phyloP scores from a whole-genome alignment of 2,329 filamentous ascomycete species.

The Taxawa tesnikishii region DNA sequence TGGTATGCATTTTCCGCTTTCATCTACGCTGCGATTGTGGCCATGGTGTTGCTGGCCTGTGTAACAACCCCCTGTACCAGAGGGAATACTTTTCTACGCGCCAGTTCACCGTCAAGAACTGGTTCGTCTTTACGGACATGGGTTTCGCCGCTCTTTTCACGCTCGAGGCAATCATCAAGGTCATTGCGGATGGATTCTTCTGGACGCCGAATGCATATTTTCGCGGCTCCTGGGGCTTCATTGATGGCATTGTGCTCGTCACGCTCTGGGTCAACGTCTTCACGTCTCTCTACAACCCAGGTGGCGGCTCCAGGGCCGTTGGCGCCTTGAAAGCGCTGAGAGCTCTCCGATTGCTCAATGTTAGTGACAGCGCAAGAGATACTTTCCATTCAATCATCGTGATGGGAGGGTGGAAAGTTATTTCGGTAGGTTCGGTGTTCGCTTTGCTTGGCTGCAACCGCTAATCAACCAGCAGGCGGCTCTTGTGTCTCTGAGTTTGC shows the following conservation, averaged over 20 bases:
- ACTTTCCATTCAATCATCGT: constrained; percentile 97
- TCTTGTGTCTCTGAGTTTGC: constrained; percentile 83
- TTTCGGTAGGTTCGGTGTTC: no score
- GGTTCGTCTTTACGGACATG: constrained; percentile 92
- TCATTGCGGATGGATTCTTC: constrained; percentile 88
- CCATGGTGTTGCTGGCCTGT: constrained; percentile 95
- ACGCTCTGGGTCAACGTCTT: constrained; percentile 93
- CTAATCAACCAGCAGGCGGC: no score
- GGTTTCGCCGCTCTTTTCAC: constrained; percentile 82
- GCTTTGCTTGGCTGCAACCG: no score
- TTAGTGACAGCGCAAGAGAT: constrained; percentile 88
- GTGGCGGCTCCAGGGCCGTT: constrained; percentile 75
- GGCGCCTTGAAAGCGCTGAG: constrained; percentile 95
- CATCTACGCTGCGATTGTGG: constrained; percentile 85
- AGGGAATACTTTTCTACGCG: constrained; percentile 64
- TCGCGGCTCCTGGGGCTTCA: constrained; percentile 90
- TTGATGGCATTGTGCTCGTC: constrained; percentile 80
- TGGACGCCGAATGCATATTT: constrained; percentile 98
- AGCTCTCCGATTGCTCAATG: constrained; percentile 81
- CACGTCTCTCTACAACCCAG: constrained; percentile 69
- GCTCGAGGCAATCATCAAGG: constrained; percentile 76
- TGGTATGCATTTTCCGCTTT: constrained; percentile 94
- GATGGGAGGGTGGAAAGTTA: constrained; percentile 83
- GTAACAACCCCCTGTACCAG: constrained; percentile 87
- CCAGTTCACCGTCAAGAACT: constrained; percentile 54